These are phyloP conservation scores for Trichoderma parareesei DNA, from an alignment of 495 filamentous ascomycete genomes.

Conservation along the genomic window DNA sequence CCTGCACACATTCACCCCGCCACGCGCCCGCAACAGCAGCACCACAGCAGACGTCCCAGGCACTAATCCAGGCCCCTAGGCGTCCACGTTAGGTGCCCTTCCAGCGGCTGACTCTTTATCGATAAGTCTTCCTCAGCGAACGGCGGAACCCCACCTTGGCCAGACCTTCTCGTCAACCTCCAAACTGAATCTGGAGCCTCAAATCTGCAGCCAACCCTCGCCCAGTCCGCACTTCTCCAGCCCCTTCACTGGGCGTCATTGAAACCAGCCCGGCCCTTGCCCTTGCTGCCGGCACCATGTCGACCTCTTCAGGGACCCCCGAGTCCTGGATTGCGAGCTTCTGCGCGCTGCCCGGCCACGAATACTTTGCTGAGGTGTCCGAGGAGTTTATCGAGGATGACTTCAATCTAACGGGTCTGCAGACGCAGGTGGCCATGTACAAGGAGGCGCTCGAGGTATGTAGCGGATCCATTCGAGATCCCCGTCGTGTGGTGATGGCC, in stretches of 20 bases:
- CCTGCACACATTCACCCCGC: background rate
- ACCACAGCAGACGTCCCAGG: background rate
- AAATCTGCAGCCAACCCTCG: too few species aligned
- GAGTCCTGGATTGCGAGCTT: conserved; percentile 98
- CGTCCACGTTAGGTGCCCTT: background rate
- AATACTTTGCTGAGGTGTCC: conserved; percentile 97
- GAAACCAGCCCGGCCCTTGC: background rate
- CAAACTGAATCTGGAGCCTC: background rate
- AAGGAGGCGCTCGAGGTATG: conserved; percentile 72
- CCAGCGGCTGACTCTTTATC: background rate
- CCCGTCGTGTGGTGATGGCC: background rate
- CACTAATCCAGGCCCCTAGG: background rate
- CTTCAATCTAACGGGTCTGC: conserved; percentile 94
- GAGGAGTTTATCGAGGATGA: conserved; percentile 99
- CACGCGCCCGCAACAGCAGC: background rate
- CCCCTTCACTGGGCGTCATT: background rate
- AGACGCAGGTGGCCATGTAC: conserved; percentile 96
- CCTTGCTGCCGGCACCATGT: conserved; percentile 29
- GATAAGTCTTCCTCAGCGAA: background rate
- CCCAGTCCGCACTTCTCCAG: background rate
- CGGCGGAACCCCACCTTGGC: background rate
- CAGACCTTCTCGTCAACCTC: background rate
- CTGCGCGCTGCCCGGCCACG: conserved; percentile 88
- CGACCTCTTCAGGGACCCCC: conserved; percentile 71
- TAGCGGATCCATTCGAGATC: background rate